Evolutionary conservation across 768 basidiomycete species (phyloP).

Genomic region (Gymnopilus junonius): DNA sequence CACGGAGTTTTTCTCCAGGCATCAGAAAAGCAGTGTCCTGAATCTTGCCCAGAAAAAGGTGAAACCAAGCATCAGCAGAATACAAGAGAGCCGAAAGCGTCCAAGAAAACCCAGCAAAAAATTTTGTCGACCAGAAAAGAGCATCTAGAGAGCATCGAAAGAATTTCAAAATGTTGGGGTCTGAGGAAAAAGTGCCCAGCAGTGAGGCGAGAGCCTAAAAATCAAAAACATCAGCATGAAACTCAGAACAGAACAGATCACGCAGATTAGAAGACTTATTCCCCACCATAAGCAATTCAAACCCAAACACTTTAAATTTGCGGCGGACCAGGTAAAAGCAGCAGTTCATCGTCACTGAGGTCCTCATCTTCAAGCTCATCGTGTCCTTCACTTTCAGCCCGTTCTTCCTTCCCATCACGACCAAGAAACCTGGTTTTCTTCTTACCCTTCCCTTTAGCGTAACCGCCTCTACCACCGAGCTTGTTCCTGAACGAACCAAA

Average conservation of each 20-base stretch:
- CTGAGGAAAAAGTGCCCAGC: background rate
- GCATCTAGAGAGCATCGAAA: background rate
- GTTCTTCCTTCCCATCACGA: constrained; percentile 14
- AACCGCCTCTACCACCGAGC: background rate
- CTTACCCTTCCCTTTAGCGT: constrained; percentile 15
- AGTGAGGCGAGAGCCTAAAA: background rate
- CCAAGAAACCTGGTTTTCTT: constrained; percentile 18
- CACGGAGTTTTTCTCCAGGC: background rate
- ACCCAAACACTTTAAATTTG: constrained; percentile 7
- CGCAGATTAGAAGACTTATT: background rate
- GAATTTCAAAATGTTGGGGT: background rate
- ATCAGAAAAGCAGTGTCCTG: background rate
- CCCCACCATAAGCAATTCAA: background rate
- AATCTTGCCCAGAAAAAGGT: background rate
- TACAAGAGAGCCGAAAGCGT: background rate
- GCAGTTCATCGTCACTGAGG: constrained; percentile 29
- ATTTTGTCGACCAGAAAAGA: background rate
- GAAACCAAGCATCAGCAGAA: background rate
- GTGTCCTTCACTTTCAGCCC: constrained; percentile 13
- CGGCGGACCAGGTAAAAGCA: constrained; percentile 19
- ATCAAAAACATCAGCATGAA: background rate
- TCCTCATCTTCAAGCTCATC: constrained; percentile 13
- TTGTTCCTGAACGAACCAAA: background rate
- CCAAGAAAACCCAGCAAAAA: background rate
- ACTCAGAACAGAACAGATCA: background rate